Conservation (phyloP, 805 yeast species). For the Candida methanosorbosa region DNA sequence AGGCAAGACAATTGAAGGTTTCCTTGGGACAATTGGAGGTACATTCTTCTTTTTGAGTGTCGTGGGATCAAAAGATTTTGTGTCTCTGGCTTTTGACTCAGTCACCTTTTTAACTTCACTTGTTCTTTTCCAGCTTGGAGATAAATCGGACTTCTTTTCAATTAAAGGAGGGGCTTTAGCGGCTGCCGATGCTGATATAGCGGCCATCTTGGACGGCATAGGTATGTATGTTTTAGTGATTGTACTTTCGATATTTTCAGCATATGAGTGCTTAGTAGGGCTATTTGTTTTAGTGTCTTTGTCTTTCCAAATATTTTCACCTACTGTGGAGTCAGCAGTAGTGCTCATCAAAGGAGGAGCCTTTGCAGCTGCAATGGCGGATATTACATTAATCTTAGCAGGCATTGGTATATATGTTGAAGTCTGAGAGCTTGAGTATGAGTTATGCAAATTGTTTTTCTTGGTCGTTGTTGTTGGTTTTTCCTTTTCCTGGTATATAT, state of each 20-base stretch:
- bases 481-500: neutral
- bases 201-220: constrained; percentile 8
- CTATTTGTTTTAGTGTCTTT: neutral
- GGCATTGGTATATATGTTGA: constrained; percentile 13
- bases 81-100: too few relatives aligned
- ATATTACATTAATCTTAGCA: constrained; percentile 6
- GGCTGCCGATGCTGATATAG: constrained; percentile 13
- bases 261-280: too few relatives aligned
- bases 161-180: constrained; percentile 17
- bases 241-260: neutral
- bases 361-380: constrained; percentile 15
- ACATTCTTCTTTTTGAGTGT: too few relatives aligned
- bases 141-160: constrained; percentile 7
- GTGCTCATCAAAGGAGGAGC: constrained; percentile 12
- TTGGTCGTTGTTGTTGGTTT: neutral
- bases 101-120: too few relatives aligned
- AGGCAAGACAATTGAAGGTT: too few relatives aligned
- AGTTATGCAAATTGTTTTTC: too few relatives aligned
- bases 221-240: too few relatives aligned
- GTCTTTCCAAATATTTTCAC: neutral
- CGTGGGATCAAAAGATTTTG: too few relatives aligned
- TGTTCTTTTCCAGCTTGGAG: too few relatives aligned
- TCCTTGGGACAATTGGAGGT: too few relatives aligned
- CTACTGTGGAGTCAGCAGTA: neutral
- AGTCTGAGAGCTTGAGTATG: too few relatives aligned